Base-by-base conservation (phyloP, 2,329 filamentous ascomycete genomes). In the Colletotrichum salicis region DNA sequence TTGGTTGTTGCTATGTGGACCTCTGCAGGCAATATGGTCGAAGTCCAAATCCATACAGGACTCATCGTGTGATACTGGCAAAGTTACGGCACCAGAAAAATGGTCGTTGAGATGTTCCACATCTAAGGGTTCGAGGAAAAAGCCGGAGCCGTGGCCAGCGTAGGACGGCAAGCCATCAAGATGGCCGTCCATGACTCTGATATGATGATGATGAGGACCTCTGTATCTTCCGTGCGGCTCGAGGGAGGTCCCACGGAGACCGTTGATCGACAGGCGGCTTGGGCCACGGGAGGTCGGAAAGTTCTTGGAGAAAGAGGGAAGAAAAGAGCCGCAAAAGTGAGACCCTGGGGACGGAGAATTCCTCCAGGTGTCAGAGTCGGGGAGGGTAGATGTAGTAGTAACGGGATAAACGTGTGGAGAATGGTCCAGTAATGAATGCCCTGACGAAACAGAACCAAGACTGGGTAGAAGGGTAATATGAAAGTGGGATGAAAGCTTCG, bases 31-130 rank as follows among this genome's bases (percentile, higher is more conserved):
- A 31, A 67, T 48, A 19, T 65, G 63, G 48, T 65, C 69, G 61
- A 63, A 68, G 67, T 66, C 57, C 65, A 70, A 65, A 74, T 79
- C 79, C 31, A 81, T 76, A 72, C 80, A 82, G 31, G 78, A 77
- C 60, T 82, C 79, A 45, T 78, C 77, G 61, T 82, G 80, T 58
- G 67, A 33, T 15, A 33, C 22, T 12, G 56, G 24, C 55, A 51
- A 33, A 24, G 56, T 27, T 29, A 51, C 62, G 11, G 48, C 27
- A 2, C 41, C 27, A 1, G 45, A 27, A 24, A 56, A 66, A 33
- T 55, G 63, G 55, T 59, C 48, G 27, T 61, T 55, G 4, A 37
- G 55, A 15, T 65, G 33, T 24, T 64, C 63, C 15, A 51, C 27
- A 15, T 60, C 37, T 41, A 73, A 54, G 62, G 74, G 69, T 56